Conservation (phyloP, 2,329 filamentous ascomycete species). For the Saccharata proteae region DNA sequence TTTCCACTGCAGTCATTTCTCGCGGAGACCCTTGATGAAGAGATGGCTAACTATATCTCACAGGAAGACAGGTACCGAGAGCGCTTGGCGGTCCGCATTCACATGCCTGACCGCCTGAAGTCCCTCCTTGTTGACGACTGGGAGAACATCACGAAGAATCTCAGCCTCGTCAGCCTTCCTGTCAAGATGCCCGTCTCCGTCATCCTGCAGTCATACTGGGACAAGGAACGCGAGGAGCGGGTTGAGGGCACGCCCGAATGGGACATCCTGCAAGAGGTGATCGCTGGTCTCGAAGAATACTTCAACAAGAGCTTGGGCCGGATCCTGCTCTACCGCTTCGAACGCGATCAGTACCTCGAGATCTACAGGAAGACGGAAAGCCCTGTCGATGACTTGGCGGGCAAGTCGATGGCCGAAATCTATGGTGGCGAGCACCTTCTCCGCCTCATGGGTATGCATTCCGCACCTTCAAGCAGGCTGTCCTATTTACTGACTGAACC, state of each 20-base stretch:
- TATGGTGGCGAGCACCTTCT: slow-evolving; percentile 90
- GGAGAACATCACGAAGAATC: slow-evolving; percentile 96
- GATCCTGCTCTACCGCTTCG: slow-evolving; percentile 86
- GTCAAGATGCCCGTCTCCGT: slow-evolving; percentile 60
- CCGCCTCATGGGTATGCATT: slow-evolving; percentile 66
- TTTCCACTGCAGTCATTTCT: background rate
- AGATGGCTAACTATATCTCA: background rate
- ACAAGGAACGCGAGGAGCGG: slow-evolving; percentile 55
- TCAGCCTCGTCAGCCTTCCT: slow-evolving; percentile 77
- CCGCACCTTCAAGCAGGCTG: slow-evolving; percentile 2
- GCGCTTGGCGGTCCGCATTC: slow-evolving; percentile 74
- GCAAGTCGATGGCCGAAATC: slow-evolving; percentile 63
- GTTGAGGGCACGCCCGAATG: slow-evolving; percentile 55
- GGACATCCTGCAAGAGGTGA: slow-evolving; percentile 82
- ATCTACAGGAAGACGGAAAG: slow-evolving; percentile 58
- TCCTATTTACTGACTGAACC: slow-evolving; percentile 4
- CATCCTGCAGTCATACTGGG: slow-evolving; percentile 72
- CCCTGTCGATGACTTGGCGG: slow-evolving; percentile 49
- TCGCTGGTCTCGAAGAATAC: slow-evolving; percentile 79
- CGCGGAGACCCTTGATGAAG: background rate
- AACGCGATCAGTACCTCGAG: slow-evolving; percentile 77
- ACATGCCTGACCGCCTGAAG: slow-evolving; percentile 81
- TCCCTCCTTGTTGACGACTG: slow-evolving; percentile 92
- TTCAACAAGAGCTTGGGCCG: slow-evolving; percentile 85
- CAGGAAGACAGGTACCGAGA: slow-evolving; percentile 83